A percentile compares a stretch with the other conserved stretches of the same genome.
phyloP scores from a whole-genome alignment of 2,329 filamentous ascomycete genomes.

The Penicillium sp. region DNA sequence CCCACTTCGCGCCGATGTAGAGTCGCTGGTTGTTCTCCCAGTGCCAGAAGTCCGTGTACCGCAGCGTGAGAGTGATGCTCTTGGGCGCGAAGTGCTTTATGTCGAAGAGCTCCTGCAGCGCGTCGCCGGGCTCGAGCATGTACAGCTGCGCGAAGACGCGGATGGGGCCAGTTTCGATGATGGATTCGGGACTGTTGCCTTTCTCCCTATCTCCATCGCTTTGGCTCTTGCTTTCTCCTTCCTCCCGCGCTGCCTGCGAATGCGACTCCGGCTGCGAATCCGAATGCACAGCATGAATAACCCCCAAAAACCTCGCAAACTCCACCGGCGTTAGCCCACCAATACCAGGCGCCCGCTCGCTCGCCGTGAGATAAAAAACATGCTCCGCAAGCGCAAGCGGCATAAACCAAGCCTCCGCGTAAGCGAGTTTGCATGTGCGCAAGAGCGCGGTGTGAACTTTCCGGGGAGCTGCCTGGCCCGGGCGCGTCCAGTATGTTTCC shows the following conservation, averaged over 20 bases:
- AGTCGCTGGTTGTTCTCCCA: slow-evolving; percentile 49
- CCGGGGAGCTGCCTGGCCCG: slow-evolving; percentile 46
- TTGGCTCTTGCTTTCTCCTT: slow-evolving; percentile 4
- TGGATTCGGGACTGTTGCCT: too few relatives aligned
- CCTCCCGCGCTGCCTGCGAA: too few relatives aligned
- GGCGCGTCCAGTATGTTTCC: slow-evolving; percentile 47
- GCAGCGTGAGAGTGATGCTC: slow-evolving; percentile 51
- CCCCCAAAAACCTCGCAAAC: slow-evolving; percentile 12
- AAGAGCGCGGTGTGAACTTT: slow-evolving; percentile 47
- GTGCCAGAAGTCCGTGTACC: slow-evolving; percentile 57
- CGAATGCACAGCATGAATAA: slow-evolving; percentile 27
- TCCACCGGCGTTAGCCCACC: not conserved
- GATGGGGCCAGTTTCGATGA: slow-evolving; percentile 38
- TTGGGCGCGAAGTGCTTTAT: slow-evolving; percentile 40
- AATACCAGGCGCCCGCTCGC: slow-evolving; percentile 35
- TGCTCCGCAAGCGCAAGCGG: slow-evolving; percentile 49
- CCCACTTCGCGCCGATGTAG: slow-evolving; percentile 43
- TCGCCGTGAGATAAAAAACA: slow-evolving; percentile 42
- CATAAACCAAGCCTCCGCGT: slow-evolving; percentile 51
- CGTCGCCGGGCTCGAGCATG: slow-evolving; percentile 36
- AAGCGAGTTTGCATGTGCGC: slow-evolving; percentile 50
- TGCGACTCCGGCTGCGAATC: too few relatives aligned
- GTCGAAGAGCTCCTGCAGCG: slow-evolving; percentile 33
- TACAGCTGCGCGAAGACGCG: slow-evolving; percentile 53
- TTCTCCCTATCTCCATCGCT: too few relatives aligned